Evolutionary conservation across 2,329 filamentous ascomycete genomes (phyloP), one percentile per base, ranked within the genome.

Genomic region (Cercospora brassicicola): DNA sequence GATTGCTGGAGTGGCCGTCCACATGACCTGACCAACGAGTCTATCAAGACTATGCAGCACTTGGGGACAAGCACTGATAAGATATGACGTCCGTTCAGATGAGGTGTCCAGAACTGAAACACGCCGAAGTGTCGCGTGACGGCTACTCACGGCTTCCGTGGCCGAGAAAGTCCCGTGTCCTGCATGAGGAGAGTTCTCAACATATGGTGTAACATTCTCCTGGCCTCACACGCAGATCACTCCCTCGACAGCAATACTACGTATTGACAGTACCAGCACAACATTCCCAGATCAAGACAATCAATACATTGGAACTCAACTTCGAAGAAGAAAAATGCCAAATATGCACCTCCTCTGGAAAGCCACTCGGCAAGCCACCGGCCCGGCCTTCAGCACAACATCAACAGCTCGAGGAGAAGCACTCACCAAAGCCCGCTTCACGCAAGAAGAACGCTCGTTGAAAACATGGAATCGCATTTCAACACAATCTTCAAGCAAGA

Each of bases 301-400:
- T 2, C 4, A 13, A n/a, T 3, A 28, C 23, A 30, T n/a, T 55
- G 5, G 11, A n/a, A 9, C 6, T 0, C 23, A n/a, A 55, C 13
- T 55, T 6, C 15, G 13, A 55, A 26, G 23, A 55, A 28, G 5
- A 9, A 28, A 53, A 55, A n/a, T 55, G 13, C 13, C 23, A 33
- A 55, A 36, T 4, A 63, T 63, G 61, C 61, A 63, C 13, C 45
- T 63, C n/a, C 61, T 63, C 18, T 63, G 61, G 61, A 63, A 63
- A 63, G 61, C 61, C n/a, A 63, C 61, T 23, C 45, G 61, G 20
- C 61, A 63, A 36, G 61, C 61, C 61, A 55, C 61, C 48, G 61
- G 45, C 9, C 61, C 61, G 61, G 59, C 59, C 23, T 63, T 63
- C 61, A 63, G 61, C 61, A 63, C 61, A 23, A 55, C 61, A n/a